phyloP scores from a whole-genome alignment of 176 grass and related monocot species.

The Canna indica region DNA sequence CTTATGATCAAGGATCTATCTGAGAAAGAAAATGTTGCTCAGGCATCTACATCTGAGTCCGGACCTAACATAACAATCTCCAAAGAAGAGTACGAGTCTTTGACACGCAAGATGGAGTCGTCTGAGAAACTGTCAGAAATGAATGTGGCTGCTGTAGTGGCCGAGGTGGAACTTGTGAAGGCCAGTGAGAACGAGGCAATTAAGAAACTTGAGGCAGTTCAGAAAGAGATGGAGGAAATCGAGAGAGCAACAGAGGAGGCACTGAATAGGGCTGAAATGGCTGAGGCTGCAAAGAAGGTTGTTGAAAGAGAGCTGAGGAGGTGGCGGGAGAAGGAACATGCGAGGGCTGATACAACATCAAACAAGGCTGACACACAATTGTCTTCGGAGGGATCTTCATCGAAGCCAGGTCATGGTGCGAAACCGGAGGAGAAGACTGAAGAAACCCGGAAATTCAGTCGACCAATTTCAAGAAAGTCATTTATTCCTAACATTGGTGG shows the following conservation, averaged over 20 bases:
- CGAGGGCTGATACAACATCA: conserved; percentile 38
- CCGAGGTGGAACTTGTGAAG: conserved; percentile 71
- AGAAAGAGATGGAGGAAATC: conserved; percentile 90
- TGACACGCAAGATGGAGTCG: conserved; percentile 68
- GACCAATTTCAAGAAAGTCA: conserved; percentile 40
- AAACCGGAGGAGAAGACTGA: conserved; percentile 36
- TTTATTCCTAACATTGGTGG: conserved; percentile 49
- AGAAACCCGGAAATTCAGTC: conserved; percentile 29
- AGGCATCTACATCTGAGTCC: conserved; percentile 60
- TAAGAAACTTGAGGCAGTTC: conserved; percentile 51
- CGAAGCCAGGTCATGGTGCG: conserved; percentile 21
- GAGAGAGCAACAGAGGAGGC: conserved; percentile 73
- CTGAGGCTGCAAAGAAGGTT: conserved; percentile 77
- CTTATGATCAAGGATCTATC: conserved; percentile 72
- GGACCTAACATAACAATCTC: conserved; percentile 79
- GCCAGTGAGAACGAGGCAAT: conserved; percentile 82
- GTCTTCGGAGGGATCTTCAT: conserved; percentile 12
- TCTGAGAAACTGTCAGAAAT: conserved; percentile 83
- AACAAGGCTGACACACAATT: conserved; percentile 32
- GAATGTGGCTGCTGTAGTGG: conserved; percentile 79
- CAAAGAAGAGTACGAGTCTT: conserved; percentile 76
- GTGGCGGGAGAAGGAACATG: conserved; percentile 68
- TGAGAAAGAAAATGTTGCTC: conserved; percentile 54
- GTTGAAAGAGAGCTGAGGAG: conserved; percentile 80
- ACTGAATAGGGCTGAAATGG: conserved; percentile 73